A percentile compares a stretch with the other conserved stretches of the same genome.
These are phyloP conservation scores for Annulohypoxylon bovei DNA, from an alignment of 495 filamentous ascomycete species.

Conservation along the genomic window DNA sequence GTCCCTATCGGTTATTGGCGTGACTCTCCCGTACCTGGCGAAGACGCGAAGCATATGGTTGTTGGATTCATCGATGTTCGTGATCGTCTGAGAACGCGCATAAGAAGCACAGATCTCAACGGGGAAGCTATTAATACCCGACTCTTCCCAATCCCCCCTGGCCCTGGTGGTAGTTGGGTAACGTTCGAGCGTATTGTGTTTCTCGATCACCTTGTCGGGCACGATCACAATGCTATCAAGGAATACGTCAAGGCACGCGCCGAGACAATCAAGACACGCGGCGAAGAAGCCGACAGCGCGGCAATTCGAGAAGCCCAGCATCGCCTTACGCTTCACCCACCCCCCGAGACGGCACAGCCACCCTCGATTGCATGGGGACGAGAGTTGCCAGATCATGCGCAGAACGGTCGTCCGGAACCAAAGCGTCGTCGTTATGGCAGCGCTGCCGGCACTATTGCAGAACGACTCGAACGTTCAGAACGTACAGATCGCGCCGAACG, in stretches of 20 bases:
- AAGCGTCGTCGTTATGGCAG: slow-evolving; percentile 50
- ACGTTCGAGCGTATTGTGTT: slow-evolving; percentile 64
- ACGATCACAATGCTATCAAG: slow-evolving; percentile 61
- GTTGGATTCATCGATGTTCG: slow-evolving; percentile 65
- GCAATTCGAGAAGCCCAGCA: slow-evolving; percentile 55
- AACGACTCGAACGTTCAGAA: slow-evolving; percentile 25
- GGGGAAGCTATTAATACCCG: slow-evolving; percentile 52
- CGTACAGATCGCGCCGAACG: background rate
- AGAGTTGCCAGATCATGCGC: slow-evolving; percentile 52
- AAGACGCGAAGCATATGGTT: slow-evolving; percentile 59
- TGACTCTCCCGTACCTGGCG: slow-evolving; percentile 56
- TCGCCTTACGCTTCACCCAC: slow-evolving; percentile 47
- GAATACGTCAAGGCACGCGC: slow-evolving; percentile 63
- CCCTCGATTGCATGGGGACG: slow-evolving; percentile 54
- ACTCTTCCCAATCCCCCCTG: slow-evolving; percentile 57
- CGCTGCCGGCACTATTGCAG: slow-evolving; percentile 23
- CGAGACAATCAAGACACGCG: slow-evolving; percentile 39
- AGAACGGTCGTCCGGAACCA: slow-evolving; percentile 44
- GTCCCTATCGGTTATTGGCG: slow-evolving; percentile 64
- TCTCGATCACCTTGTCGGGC: slow-evolving; percentile 56
- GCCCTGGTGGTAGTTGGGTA: slow-evolving; percentile 66
- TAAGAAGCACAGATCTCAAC: slow-evolving; percentile 51
- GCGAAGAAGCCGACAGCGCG: slow-evolving; percentile 41
- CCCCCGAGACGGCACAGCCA: slow-evolving; percentile 48
- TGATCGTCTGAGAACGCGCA: slow-evolving; percentile 63